phyloP scores from a whole-genome alignment of 768 basidiomycete genomes.

The Boletus fagicola region DNA sequence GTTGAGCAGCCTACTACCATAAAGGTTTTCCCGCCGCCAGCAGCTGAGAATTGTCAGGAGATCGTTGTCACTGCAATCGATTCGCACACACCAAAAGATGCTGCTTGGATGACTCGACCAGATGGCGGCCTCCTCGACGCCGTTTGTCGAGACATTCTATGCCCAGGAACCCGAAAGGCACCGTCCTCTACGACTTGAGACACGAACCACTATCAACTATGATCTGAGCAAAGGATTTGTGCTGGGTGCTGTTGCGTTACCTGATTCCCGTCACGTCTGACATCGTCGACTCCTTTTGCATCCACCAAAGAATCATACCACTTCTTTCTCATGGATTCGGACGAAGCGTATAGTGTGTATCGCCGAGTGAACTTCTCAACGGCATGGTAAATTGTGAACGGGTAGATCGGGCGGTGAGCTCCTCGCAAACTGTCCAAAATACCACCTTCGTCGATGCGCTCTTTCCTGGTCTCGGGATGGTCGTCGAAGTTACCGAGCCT shows the following conservation, averaged over 20 bases:
- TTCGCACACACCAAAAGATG: constrained; percentile 56
- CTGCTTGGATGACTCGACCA: constrained; percentile 59
- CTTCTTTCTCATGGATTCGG: constrained; percentile 54
- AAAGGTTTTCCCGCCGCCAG: constrained; percentile 49
- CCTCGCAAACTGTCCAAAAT: constrained; percentile 56
- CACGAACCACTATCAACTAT: constrained; percentile 58
- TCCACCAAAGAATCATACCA: constrained; percentile 65
- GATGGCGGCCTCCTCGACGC: constrained; percentile 39
- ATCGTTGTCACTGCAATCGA: background rate
- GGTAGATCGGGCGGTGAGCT: constrained; percentile 58
- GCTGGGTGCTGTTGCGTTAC: constrained; percentile 35
- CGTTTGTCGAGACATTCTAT: constrained; percentile 31
- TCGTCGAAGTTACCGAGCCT: constrained; percentile 63
- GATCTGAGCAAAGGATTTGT: constrained; percentile 8
- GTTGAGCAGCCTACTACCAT: constrained; percentile 62
- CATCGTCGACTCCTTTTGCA: constrained; percentile 61
- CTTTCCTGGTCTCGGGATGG: constrained; percentile 61
- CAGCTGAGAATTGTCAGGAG: constrained; percentile 34
- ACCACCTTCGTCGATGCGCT: constrained; percentile 55
- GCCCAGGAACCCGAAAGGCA: constrained; percentile 53
- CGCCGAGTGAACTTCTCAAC: constrained; percentile 51
- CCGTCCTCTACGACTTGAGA: constrained; percentile 56
- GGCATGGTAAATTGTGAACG: constrained; percentile 77
- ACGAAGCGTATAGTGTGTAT: constrained; percentile 70
- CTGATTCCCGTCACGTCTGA: constrained; percentile 69